Base-by-base conservation (phyloP, 176 grass and related monocot genomes). In the Oryza longistaminata region DNA sequence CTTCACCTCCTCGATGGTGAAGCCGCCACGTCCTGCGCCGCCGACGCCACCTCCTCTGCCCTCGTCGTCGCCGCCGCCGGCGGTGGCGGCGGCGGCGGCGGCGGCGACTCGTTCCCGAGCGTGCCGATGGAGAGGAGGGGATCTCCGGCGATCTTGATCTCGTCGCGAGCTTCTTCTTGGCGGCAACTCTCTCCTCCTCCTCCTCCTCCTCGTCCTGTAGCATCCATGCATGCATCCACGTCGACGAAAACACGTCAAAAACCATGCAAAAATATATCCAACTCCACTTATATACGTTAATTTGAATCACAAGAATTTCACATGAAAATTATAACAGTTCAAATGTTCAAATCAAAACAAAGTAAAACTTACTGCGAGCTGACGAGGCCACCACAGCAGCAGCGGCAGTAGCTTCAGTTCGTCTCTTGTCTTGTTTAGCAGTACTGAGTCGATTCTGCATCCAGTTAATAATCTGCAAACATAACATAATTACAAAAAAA, bases 1-100 rank as follows among this genome's bases (percentile, higher is more conserved):
- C 82, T 83, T 94, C 39, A 94, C 93, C 88, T 96, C 96, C 78
- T 99, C 96, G 72, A 92, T 70, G 14, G 91, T 92, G 81, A 99
- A 96, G 71, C 94, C 93, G n/a, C n/a, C n/a, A n/a, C n/a, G n/a
- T n/a, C n/a, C n/a, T n/a, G n/a, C n/a, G n/a, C n/a, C n/a, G n/a
- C n/a, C n/a, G n/a, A n/a, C 16, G 86, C 82, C 81, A 99, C 81
- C 45, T 92, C 88, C 71, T 90, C 85, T 34, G 85, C 84, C 24
- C 82, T 81, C 25, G 43, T 6, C 14, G 49, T 21, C 58, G 33
- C 85, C 42, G 85, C 81, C 24, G 85, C 83, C 24, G 43, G 3
- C 19, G 49, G 21, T 33, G 75, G 25, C 9, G 61, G 12, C 19
- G 49, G 21, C 43, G 75, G 25, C 9, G 61, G 12, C 9, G 55